Base-by-base conservation (phyloP, 208 protist species). In the Borovskyia barvae region DNA sequence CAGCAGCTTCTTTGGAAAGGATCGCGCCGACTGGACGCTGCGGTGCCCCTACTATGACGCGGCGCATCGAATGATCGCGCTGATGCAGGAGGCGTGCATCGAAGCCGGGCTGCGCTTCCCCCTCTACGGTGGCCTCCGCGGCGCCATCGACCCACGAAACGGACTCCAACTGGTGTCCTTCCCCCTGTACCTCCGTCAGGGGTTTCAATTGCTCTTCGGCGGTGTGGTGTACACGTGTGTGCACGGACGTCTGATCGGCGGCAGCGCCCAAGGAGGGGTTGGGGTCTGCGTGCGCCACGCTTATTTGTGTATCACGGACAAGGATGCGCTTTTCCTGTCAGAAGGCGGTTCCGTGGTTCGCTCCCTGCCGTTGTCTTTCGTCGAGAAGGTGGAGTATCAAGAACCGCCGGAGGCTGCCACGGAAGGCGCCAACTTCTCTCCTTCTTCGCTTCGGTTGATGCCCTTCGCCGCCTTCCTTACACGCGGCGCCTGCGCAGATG, bases 211-310 rank as follows among this genome's bases (percentile, higher is more conserved):
- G 29, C 60, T 85, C 1, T 22, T 19, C 12, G 56, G 57, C 0
- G 46, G 70, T 25, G 43, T 85, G 0, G 66, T 85, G 36, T 85
- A 81, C 71, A 66, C 42, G 12, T 82, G 65, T 43, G 29, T 70
- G 11, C 75, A 79, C 30, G 72, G 70, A 9, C 20, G 36, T 3
- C 56, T 85, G 59, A 61, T 73, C 32, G 69, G 69, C 24, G 67
- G 60, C 36, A 40, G 37, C 54, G 24, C 42, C n/a, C 22, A 42
- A n/a, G 75, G 75, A 20, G 25, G 20, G 24, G 40, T 77, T 2
- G 54, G 66, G 25, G 39, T 66, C n/a, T 64, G 46, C 51, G 61
- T 72, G 53, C 58, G 55, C 12, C 64, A 65, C 64, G 62, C 53
- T 26, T 82, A 74, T 47, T 37, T 77, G 15, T 77, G 75, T 66